These are phyloP conservation scores for Suillus placidus DNA, from an alignment of 768 basidiomycete genomes.

Conservation along the genomic window DNA sequence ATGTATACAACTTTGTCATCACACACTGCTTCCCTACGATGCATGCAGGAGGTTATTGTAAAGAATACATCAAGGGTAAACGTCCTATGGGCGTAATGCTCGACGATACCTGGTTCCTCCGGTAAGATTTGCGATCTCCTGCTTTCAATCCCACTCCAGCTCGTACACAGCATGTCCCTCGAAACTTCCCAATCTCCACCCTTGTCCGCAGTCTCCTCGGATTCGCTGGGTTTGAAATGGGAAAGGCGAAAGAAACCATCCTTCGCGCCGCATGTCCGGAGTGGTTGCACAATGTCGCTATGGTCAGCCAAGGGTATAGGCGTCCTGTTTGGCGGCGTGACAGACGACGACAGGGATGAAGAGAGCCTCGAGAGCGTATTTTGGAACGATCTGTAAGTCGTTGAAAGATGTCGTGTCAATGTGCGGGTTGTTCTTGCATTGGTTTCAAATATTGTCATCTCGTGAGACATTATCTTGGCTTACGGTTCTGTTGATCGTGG, in stretches of 20 bases:
- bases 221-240: slow-evolving; percentile 72
- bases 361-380: slow-evolving; percentile 85
- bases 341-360: slow-evolving; percentile 83
- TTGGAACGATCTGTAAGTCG: slow-evolving; percentile 79
- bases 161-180: slow-evolving; percentile 34
- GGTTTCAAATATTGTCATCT: not conserved
- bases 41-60: slow-evolving; percentile 79
- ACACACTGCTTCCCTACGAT: not conserved
- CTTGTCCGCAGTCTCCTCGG: slow-evolving; percentile 40
- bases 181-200: slow-evolving; percentile 23
- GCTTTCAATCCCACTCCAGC: not conserved
- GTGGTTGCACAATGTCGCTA: slow-evolving; percentile 85
- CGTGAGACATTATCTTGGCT: not conserved
- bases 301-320: slow-evolving; percentile 74
- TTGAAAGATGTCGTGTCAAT: too few species aligned
- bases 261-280: slow-evolving; percentile 47
- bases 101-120: slow-evolving; percentile 88
- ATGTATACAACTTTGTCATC: slow-evolving; percentile 12
- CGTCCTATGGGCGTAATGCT: slow-evolving; percentile 84
- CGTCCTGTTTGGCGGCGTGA: slow-evolving; percentile 85
- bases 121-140: slow-evolving; percentile 42
- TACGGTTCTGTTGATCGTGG: not conserved
- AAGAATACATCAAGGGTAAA: slow-evolving; percentile 86
- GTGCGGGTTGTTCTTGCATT: not conserved
- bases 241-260: slow-evolving; percentile 81